Evolutionary conservation across 2,329 filamentous ascomycete genomes (phyloP).

Genomic region (Paecilomyces fulvus): DNA sequence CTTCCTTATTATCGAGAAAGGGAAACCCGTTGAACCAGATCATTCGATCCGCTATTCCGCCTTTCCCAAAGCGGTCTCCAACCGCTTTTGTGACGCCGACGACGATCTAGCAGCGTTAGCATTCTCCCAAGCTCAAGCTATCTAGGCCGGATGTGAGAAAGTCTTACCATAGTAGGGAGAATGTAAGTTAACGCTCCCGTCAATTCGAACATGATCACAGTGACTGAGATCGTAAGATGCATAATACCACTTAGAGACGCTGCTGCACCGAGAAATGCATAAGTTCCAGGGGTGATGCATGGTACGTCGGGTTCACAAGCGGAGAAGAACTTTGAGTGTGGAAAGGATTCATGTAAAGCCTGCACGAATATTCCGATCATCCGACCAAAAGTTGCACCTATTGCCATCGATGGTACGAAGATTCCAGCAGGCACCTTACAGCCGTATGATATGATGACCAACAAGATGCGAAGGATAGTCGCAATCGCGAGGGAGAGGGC

Average conservation of each 20-base stretch:
- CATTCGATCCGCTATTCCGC: conserved; percentile 94
- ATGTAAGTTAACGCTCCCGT: conserved; percentile 97
- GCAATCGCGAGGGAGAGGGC: conserved; percentile 69
- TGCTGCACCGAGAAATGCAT: conserved; percentile 87
- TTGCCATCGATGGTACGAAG: conserved; percentile 96
- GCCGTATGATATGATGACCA: conserved; percentile 93
- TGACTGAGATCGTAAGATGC: conserved; percentile 94
- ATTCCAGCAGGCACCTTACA: conserved; percentile 97
- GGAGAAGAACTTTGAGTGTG: conserved; percentile 74
- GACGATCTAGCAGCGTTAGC: conserved; percentile 55
- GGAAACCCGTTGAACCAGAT: conserved; percentile 98
- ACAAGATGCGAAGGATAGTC: conserved; percentile 67
- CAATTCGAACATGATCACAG: conserved; percentile 99
- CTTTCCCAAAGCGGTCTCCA: conserved; percentile 83
- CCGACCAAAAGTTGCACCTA: conserved; percentile 87
- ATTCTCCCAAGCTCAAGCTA: background rate
- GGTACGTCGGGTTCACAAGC: conserved; percentile 84
- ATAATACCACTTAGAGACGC: conserved; percentile 93
- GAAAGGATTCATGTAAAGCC: conserved; percentile 75
- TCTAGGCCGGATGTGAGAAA: background rate
- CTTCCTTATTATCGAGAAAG: conserved; percentile 94
- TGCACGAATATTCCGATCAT: conserved; percentile 94
- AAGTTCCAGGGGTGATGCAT: conserved; percentile 95
- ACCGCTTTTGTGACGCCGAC: conserved; percentile 95
- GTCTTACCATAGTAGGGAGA: conserved; percentile 74